Evolutionary conservation across 2,329 filamentous ascomycete species (phyloP), one percentile per base, ranked within the genome.

Genomic region (Fonsecaea pugnacius): DNA sequence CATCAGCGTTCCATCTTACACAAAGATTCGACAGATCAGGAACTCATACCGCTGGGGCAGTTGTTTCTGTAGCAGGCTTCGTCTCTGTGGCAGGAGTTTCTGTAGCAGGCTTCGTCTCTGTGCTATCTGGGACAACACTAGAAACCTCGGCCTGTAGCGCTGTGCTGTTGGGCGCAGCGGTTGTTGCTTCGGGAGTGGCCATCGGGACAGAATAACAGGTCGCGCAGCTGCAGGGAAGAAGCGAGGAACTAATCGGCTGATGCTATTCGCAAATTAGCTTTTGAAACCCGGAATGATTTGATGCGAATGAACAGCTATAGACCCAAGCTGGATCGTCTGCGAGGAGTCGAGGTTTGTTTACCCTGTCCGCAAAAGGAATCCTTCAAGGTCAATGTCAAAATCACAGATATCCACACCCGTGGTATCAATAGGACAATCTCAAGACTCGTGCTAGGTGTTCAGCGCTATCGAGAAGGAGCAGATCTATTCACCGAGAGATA

Each of bases 161-260:
- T 3, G 66, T 67, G 40, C 33, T 69, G 53, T 63, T 64, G 9
- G 67, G 67, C 33, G 65, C 67, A 14, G 60, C 65, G 36, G 65
- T 67, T 16, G 66, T 66, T 5, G 60, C 40, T 58, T 64, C 43
- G 18, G 61, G 36, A 24, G 16, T 43, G 18, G 43, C 35, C 33
- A 55, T 62, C 14, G 43, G 18, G 21, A 43, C 10, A 12, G 43
- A 12, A 5, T 12, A 27, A 48, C 43, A 27, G 43, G 9, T 12
- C 14, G 43, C 43, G 21, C 21, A 21, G 8, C 18, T 21, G n/a
- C n/a, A 24, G 40, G 18, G 18, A 18, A 21, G 40, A 46, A 14
- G 36, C 14, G 40, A 21, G 18, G n/a, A 4, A 24, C 3, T 10
- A 2, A 7, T 21, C 40, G 2, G 18, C 7, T 1, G 18, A 46